phyloP scores from a whole-genome alignment of 495 filamentous ascomycete species.

The Tuber aestivum region DNA sequence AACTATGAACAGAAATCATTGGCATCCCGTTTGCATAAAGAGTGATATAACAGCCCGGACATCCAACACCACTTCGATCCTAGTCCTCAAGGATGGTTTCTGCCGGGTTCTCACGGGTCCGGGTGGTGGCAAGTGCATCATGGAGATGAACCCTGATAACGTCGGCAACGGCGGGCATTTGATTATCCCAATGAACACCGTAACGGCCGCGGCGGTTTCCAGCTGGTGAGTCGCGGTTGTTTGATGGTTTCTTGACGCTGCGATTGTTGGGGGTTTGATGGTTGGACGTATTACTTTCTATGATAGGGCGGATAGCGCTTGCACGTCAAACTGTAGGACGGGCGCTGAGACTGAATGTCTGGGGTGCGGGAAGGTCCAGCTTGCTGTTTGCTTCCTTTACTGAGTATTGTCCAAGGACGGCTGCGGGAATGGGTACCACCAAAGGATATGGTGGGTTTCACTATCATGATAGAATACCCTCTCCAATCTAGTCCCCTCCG shows the following conservation, averaged over 20 bases:
- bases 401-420: neutral
- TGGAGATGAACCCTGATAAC: neutral
- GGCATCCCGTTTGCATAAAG: neutral
- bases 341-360: neutral
- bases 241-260: neutral
- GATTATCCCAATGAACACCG: neutral
- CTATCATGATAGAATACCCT: neutral
- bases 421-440: neutral
- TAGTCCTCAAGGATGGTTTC: neutral
- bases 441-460: neutral
- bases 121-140: neutral
- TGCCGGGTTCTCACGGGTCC: neutral
- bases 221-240: neutral
- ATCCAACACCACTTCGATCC: neutral
- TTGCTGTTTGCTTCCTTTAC: neutral
- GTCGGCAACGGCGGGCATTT: neutral
- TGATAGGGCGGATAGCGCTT: neutral
- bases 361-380: neutral
- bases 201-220: neutral
- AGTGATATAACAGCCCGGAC: neutral
- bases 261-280: neutral
- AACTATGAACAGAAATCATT: neutral
- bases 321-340: neutral
- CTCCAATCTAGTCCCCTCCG: neutral
- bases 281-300: neutral